Evolutionary conservation across 2,329 filamentous ascomycete genomes (phyloP).

Genomic region (Cladorrhinum sp.): DNA sequence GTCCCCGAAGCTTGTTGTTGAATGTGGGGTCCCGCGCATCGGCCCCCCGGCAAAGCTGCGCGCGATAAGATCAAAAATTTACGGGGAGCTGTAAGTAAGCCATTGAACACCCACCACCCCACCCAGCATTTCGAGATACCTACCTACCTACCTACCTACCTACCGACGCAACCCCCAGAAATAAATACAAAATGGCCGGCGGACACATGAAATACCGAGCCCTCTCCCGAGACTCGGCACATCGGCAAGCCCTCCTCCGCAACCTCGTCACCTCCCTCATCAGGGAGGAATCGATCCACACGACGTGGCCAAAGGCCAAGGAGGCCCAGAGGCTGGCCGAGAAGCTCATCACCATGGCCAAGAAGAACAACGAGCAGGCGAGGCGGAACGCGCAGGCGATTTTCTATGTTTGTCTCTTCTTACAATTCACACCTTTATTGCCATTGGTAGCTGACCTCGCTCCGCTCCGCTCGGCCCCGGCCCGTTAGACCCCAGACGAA

Average conservation of each 20-base stretch:
- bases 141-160: background rate
- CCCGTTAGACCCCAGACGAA: slow-evolving; percentile 64
- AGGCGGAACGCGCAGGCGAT: slow-evolving; percentile 72
- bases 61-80: background rate
- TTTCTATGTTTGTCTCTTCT: slow-evolving; percentile 69
- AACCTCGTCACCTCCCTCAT: slow-evolving; percentile 96
- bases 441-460: background rate
- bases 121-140: background rate
- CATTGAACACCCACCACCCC: background rate
- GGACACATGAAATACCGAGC: slow-evolving; percentile 85
- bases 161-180: background rate
- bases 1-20: background rate
- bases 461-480: background rate
- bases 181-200: slow-evolving; percentile 70
- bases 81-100: background rate
- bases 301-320: slow-evolving; percentile 95
- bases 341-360: slow-evolving; percentile 89
- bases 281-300: slow-evolving; percentile 87
- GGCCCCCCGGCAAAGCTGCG: background rate
- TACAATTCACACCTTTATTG: slow-evolving; percentile 45
- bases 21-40: background rate
- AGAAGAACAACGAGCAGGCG: slow-evolving; percentile 84
- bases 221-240: slow-evolving; percentile 78
- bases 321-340: slow-evolving; percentile 92
- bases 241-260: slow-evolving; percentile 87